Evolutionary conservation across 371 early-diverging fungal genomes (phyloP).

Genomic region (Nematocida displodere): DNA sequence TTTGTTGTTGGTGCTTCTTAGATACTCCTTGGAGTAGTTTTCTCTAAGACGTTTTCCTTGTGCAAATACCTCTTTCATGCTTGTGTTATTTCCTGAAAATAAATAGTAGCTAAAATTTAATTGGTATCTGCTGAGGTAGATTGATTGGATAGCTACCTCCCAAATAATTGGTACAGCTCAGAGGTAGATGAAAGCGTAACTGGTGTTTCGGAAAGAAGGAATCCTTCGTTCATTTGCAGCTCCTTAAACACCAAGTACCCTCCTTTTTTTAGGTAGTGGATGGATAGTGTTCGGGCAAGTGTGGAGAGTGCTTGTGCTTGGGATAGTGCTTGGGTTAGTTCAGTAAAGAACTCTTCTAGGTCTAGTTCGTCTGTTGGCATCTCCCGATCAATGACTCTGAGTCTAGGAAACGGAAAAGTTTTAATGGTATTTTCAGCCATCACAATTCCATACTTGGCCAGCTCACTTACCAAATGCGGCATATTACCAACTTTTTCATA

Average conservation of each 20-base stretch:
- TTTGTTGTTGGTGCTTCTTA: constrained; percentile 50
- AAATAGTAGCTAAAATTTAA: constrained; percentile 29
- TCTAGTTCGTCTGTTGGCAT: not conserved
- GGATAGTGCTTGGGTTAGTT: too few species aligned
- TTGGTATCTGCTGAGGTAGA: not conserved
- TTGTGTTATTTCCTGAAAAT: not conserved
- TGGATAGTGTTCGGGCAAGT: too few species aligned
- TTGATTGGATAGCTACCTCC: constrained; percentile 13
- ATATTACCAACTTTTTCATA: too few species aligned
- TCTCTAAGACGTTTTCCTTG: constrained; percentile 27
- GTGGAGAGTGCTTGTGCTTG: too few species aligned
- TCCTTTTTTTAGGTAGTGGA: too few species aligned
- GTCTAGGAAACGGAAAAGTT: too few species aligned
- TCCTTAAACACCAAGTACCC: too few species aligned
- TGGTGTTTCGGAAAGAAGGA: not conserved
- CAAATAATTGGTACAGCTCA: constrained; percentile 44
- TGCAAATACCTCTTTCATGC: constrained; percentile 24
- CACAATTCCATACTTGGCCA: too few species aligned
- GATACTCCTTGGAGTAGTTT: constrained; percentile 52
- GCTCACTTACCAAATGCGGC: too few species aligned
- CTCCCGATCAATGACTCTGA: too few species aligned
- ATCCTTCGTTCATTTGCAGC: too few species aligned
- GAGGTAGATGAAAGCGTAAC: not conserved
- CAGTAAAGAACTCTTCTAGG: not conserved
- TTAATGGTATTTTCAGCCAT: too few species aligned